Evolutionary conservation across 371 early-diverging fungal species (phyloP), one percentile per base, ranked within the genome.

Genomic region (Fennellomyces sp.): DNA sequence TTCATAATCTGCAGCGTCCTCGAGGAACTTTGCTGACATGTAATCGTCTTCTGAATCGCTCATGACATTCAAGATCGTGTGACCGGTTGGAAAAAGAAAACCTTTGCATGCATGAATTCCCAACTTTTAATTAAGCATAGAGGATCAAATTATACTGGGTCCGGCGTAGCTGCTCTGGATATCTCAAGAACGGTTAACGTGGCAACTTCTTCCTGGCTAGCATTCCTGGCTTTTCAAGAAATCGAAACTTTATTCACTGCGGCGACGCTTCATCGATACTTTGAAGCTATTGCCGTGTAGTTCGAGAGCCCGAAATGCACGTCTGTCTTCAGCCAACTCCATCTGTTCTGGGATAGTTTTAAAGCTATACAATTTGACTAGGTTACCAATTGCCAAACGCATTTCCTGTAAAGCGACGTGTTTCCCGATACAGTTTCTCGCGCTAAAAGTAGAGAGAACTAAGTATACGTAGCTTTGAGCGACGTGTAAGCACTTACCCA

Each of bases 11-110:
- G 72, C 54, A 8, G 84, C 69, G 15, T 63, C 72, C 29, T 70
- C 74, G 10, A 86, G 65, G 42, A 82, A 81, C 26, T 80, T 77
- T 25, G 66, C 64, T 5, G 85, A 85, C 87, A 86, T 86, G 69
- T 86, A 86, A 58, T 86, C 87, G 36, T 84, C 85, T 50, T 86
- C 83, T 11, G 78, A 79, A 15, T 58, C 58, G 31, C 60, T 59
- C 59, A 66, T 66, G 19, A 41, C 8, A 41, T 1, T 41, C n/a
- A n/a, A n/a, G n/a, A n/a, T n/a, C n/a, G n/a, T n/a, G n/a, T n/a
- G n/a, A n/a, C n/a, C n/a, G n/a, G n/a, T n/a, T n/a, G n/a, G n/a
- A n/a, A n/a, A n/a, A n/a, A n/a, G n/a, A n/a, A n/a, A n/a, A n/a
- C n/a, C n/a, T n/a, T n/a, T n/a, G n/a, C n/a, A n/a, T n/a, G n/a